Evolutionary conservation across 73 alveolate genomes (phyloP).

Genomic region (Paramecium biaurelia): DNA sequence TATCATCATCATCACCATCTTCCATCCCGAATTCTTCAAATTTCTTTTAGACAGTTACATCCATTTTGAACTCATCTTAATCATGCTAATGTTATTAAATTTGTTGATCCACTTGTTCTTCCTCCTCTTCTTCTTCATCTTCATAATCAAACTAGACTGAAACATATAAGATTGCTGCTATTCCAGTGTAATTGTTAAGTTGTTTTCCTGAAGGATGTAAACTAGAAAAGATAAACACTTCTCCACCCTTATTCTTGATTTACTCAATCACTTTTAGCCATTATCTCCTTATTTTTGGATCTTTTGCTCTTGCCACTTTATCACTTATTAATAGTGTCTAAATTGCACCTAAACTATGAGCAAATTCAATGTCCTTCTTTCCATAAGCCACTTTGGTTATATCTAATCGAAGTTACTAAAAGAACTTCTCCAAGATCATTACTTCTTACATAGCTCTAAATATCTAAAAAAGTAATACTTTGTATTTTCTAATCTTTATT

Average conservation of each 20-base stretch:
- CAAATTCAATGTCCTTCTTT: slow-evolving; percentile 39
- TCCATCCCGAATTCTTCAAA: not conserved
- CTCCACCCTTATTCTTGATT: slow-evolving; percentile 48
- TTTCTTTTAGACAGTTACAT: not conserved
- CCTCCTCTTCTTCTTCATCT: not conserved
- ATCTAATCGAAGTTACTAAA: not conserved
- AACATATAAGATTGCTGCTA: slow-evolving; percentile 53
- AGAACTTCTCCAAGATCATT: slow-evolving; percentile 42
- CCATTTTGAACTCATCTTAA: not conserved
- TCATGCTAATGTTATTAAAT: not conserved
- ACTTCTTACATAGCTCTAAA: slow-evolving; percentile 54
- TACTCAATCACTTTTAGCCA: slow-evolving; percentile 18
- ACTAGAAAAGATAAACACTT: slow-evolving; percentile 51
- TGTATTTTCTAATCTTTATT: slow-evolving; percentile 39
- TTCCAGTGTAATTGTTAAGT: slow-evolving; percentile 45
- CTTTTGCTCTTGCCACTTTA: slow-evolving; percentile 51
- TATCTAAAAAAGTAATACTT: not conserved
- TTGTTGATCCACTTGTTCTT: not conserved
- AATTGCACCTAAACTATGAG: slow-evolving; percentile 46
- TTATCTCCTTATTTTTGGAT: slow-evolving; percentile 35
- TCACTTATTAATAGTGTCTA: slow-evolving; percentile 46
- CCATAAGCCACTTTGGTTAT: slow-evolving; percentile 56
- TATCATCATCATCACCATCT: not conserved
- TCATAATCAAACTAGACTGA: slow-evolving; percentile 21
- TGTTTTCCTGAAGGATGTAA: slow-evolving; percentile 56